These are phyloP conservation scores for Vaucheria bursata DNA, from an alignment of 352 stramenopile genomes.

Conservation along the genomic window DNA sequence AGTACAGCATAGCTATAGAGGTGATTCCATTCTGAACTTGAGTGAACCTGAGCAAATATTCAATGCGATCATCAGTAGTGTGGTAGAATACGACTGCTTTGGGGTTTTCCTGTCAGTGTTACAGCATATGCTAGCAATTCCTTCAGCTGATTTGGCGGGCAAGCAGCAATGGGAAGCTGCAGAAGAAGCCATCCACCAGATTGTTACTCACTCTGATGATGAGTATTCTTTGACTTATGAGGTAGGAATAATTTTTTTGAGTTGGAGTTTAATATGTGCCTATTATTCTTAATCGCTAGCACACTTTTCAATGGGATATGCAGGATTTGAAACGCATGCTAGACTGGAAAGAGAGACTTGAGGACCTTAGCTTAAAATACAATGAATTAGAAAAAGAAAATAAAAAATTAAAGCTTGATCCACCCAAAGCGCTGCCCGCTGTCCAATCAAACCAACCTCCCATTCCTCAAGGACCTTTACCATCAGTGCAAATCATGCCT, in stretches of 20 bases:
- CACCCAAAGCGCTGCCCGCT: background rate
- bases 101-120: conserved; percentile 42
- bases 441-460: no score
- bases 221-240: conserved; percentile 45
- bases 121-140: conserved; percentile 43
- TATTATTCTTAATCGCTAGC: background rate
- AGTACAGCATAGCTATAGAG: conserved; percentile 38
- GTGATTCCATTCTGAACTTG: conserved; percentile 35
- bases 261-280: background rate
- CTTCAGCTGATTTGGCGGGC: conserved; percentile 32
- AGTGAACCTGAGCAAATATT: conserved; percentile 43
- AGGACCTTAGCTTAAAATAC: conserved; percentile 43
- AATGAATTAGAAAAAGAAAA: conserved; percentile 26
- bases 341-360: conserved; percentile 43
- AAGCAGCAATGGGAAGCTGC: conserved; percentile 47
- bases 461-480: no score
- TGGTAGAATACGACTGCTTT: conserved; percentile 47
- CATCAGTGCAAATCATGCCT: no score
- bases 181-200: conserved; percentile 44
- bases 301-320: background rate
- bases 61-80: conserved; percentile 28
- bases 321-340: conserved; percentile 43
- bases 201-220: conserved; percentile 43
- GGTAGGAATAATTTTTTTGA: background rate
- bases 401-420: background rate